Evolutionary conservation across 2,329 filamentous ascomycete species (phyloP).

Genomic region (Magnaporthiopsis poae): DNA sequence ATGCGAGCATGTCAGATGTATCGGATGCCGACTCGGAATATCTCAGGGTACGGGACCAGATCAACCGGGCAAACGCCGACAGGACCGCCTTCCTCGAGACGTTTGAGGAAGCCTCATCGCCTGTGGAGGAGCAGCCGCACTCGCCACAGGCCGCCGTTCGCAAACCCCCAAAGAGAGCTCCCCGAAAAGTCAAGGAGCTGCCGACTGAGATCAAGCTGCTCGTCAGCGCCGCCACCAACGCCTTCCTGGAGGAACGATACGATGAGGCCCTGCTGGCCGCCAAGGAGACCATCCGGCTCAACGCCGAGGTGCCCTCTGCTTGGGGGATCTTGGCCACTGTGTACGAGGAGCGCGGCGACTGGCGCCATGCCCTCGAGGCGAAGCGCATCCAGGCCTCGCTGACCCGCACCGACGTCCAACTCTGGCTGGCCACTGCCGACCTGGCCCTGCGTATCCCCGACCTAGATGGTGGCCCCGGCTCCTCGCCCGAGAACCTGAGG

Average conservation of each 20-base stretch:
- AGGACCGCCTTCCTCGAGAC: slow-evolving; percentile 22
- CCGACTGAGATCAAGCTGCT: slow-evolving; percentile 61
- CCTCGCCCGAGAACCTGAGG: slow-evolving; percentile 32
- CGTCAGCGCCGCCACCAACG: slow-evolving; percentile 56
- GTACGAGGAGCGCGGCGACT: slow-evolving; percentile 49
- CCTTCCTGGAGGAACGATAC: slow-evolving; percentile 54
- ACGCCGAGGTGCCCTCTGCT: slow-evolving; percentile 56
- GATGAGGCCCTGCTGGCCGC: slow-evolving; percentile 48
- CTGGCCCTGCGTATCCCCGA: slow-evolving; percentile 43
- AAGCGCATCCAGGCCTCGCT: slow-evolving; percentile 54
- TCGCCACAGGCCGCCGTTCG: slow-evolving; percentile 10
- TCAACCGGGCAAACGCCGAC: slow-evolving; percentile 28
- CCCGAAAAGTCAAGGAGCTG: slow-evolving; percentile 55
- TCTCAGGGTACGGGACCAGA: slow-evolving; percentile 28
- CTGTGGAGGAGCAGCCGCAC: slow-evolving; percentile 10
- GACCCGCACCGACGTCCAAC: slow-evolving; percentile 47
- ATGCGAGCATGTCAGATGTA: slow-evolving; percentile 14
- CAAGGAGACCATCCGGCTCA: slow-evolving; percentile 57
- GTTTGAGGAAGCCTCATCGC: neutral
- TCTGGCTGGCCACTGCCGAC: slow-evolving; percentile 50
- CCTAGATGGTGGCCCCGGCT: slow-evolving; percentile 32
- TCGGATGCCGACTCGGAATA: slow-evolving; percentile 33
- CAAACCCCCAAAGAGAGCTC: slow-evolving; percentile 27
- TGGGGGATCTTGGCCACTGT: slow-evolving; percentile 55
- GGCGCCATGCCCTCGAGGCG: slow-evolving; percentile 47